Evolutionary conservation across 768 basidiomycete genomes (phyloP).

Genomic region (Epithele typhae): DNA sequence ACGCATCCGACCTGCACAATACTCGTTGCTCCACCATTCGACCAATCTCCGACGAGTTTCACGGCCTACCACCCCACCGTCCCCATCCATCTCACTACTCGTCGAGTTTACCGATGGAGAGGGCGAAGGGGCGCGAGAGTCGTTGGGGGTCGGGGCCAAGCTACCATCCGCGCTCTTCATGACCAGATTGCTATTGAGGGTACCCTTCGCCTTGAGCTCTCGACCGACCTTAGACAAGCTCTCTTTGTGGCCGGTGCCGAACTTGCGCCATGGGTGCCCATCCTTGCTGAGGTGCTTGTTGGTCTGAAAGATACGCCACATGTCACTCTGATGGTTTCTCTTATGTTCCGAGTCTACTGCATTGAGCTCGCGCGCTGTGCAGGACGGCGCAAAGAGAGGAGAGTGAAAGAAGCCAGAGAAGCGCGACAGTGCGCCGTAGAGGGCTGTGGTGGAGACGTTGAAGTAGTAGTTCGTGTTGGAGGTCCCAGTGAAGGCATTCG

Average conservation of each 20-base stretch:
- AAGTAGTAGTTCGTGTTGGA: constrained; percentile 91
- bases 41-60: constrained; percentile 75
- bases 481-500: constrained; percentile 92
- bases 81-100: constrained; percentile 59
- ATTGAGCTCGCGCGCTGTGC: constrained; percentile 86
- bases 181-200: constrained; percentile 27
- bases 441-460: constrained; percentile 58
- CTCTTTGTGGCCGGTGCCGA: constrained; percentile 82
- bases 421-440: constrained; percentile 68
- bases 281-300: constrained; percentile 80
- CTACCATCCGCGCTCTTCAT: constrained; percentile 26
- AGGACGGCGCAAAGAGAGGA: constrained; percentile 84
- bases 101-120: constrained; percentile 50
- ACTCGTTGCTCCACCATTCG: constrained; percentile 82
- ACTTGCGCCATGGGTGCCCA: constrained; percentile 87
- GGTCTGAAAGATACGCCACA: constrained; percentile 93
- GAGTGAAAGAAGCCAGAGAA: constrained; percentile 88
- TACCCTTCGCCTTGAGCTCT: constrained; percentile 47
- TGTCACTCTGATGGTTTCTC: constrained; percentile 88
- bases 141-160: constrained; percentile 31
- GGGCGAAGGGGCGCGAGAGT: constrained; percentile 57
- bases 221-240: constrained; percentile 64
- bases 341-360: constrained; percentile 97
- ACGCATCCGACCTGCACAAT: constrained; percentile 80
- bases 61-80: constrained; percentile 73